phyloP scores from a whole-genome alignment of 1,284 basidiomycete species.

The Coniophora puteana region DNA sequence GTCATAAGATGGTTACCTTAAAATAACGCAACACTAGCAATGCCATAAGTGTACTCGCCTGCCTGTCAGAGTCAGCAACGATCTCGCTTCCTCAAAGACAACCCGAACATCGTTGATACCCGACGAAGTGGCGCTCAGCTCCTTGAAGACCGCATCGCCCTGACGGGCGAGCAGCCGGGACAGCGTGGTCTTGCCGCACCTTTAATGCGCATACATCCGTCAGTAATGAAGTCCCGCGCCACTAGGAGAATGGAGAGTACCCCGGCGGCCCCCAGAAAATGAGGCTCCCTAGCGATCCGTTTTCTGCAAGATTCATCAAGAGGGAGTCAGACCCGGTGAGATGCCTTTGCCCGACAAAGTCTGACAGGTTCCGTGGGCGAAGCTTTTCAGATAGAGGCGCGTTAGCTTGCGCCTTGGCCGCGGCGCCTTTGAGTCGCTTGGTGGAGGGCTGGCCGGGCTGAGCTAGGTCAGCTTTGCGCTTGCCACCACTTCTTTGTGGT shows the following conservation, averaged over 20 bases:
- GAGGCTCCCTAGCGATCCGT: conserved; percentile 52
- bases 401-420: conserved; percentile 29
- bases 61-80: conserved; percentile 64
- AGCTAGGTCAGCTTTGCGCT: conserved; percentile 22
- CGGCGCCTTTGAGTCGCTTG: conserved; percentile 25
- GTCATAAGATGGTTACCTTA: conserved; percentile 4
- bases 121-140: conserved; percentile 73
- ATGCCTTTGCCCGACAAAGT: conserved; percentile 70
- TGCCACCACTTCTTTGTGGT: conserved; percentile 14
- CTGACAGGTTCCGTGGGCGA: conserved; percentile 54
- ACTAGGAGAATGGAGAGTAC: conserved; percentile 31
- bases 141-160: conserved; percentile 64
- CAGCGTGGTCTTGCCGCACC: conserved; percentile 79
- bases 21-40: conserved; percentile 1
- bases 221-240: not conserved
- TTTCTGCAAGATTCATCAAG: conserved; percentile 45
- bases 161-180: conserved; percentile 66
- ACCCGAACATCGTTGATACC: conserved; percentile 79
- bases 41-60: conserved; percentile 36
- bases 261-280: conserved; percentile 79
- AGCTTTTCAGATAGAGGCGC: conserved; percentile 66
- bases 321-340: conserved; percentile 50
- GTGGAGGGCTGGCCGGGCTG: conserved; percentile 13
- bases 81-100: conserved; percentile 80
- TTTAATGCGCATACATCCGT: conserved; percentile 16